phyloP scores from a whole-genome alignment of 176 grass and related monocot genomes.

The Hsuehochloa calcarea region DNA sequence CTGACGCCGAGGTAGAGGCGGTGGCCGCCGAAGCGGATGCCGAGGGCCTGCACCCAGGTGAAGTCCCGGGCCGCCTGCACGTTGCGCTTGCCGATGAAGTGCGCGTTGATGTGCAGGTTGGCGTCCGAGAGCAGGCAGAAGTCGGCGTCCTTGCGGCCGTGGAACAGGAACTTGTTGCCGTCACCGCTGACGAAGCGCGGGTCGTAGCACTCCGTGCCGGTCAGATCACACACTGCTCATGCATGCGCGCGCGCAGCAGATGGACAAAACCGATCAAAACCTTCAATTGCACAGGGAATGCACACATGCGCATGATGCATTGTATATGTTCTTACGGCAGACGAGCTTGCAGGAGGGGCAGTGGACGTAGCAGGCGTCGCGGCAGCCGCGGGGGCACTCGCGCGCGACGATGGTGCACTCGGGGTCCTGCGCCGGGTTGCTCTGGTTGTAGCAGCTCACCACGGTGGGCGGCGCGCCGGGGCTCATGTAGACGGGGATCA shows the following conservation, averaged over 20 bases:
- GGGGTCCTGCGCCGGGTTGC: background rate
- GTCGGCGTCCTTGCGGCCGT: slow-evolving; percentile 48
- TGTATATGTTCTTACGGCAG: slow-evolving; percentile 38
- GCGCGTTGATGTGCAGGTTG: slow-evolving; percentile 78
- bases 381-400: slow-evolving; percentile 37
- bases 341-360: slow-evolving; percentile 57
- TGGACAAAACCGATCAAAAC: background rate
- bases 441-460: slow-evolving; percentile 44
- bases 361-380: slow-evolving; percentile 49
- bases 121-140: slow-evolving; percentile 75
- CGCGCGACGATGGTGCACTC: background rate
- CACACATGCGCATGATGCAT: background rate
- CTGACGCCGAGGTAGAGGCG: slow-evolving; percentile 51
- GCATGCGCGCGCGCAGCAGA: background rate
- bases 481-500: slow-evolving; percentile 33
- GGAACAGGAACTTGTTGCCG: slow-evolving; percentile 56
- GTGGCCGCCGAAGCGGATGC: slow-evolving; percentile 54
- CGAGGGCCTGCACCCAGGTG: slow-evolving; percentile 62
- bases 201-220: slow-evolving; percentile 46
- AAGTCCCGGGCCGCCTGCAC: slow-evolving; percentile 20
- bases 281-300: background rate
- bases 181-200: slow-evolving; percentile 58
- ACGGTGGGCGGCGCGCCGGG: slow-evolving; percentile 3
- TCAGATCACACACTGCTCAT: slow-evolving; percentile 39
- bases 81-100: slow-evolving; percentile 76